Evolutionary conservation across 1,284 basidiomycete genomes (phyloP).

Genomic region (Marasmius tenuissimus): DNA sequence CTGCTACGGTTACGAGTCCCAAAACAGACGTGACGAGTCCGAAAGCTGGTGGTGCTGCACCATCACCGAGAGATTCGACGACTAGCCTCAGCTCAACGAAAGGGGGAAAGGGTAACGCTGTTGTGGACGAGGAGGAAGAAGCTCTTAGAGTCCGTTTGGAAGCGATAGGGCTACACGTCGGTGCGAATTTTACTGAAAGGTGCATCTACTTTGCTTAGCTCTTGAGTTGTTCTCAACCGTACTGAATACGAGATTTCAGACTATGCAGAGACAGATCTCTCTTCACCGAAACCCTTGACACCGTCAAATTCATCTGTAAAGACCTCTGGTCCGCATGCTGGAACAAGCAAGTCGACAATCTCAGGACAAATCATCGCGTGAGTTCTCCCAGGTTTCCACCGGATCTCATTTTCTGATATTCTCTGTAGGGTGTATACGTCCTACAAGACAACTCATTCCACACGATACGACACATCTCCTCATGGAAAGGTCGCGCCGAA

Average conservation of each 20-base stretch:
- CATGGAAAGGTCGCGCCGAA: constrained; percentile 73
- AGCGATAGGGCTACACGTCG: constrained; percentile 84
- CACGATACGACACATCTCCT: constrained; percentile 78
- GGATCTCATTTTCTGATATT: not conserved
- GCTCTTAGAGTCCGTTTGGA: constrained; percentile 73
- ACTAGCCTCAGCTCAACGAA: constrained; percentile 42
- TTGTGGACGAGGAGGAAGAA: constrained; percentile 71
- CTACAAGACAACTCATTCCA: constrained; percentile 91
- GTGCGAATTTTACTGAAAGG: constrained; percentile 85
- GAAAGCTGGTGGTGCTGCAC: constrained; percentile 22
- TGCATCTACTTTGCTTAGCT: constrained; percentile 35
- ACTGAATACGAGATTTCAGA: constrained; percentile 37
- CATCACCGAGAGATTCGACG: constrained; percentile 50
- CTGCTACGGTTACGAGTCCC: constrained; percentile 37
- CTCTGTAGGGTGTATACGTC: constrained; percentile 83
- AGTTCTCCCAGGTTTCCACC: constrained; percentile 14
- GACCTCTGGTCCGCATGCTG: constrained; percentile 88
- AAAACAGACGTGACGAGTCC: constrained; percentile 24
- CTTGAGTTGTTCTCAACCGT: not conserved
- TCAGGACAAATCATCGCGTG: constrained; percentile 92
- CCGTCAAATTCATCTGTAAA: constrained; percentile 95
- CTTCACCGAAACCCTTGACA: constrained; percentile 84
- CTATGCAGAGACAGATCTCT: constrained; percentile 74
- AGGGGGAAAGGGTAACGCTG: constrained; percentile 29
- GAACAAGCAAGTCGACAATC: constrained; percentile 95